A percentile compares a stretch with the other conserved stretches of the same genome.
phyloP scores from a whole-genome alignment of 2,329 filamentous ascomycete species.

The Claviceps cyperi region DNA sequence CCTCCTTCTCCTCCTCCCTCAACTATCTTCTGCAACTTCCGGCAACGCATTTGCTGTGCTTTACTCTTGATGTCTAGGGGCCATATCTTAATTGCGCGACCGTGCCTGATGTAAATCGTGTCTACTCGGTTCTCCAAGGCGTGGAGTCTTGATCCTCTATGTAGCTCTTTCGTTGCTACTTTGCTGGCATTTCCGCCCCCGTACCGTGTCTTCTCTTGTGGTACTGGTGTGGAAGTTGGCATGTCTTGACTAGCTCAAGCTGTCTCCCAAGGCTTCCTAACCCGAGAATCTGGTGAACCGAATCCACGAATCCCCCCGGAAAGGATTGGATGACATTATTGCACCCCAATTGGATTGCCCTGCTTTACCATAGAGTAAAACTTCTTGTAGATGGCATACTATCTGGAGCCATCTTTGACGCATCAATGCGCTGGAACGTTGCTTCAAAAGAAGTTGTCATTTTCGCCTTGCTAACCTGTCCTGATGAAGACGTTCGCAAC shows the following conservation, averaged over 20 bases:
- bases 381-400: conserved; percentile 31
- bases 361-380: conserved; percentile 39
- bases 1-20: conserved; percentile 22
- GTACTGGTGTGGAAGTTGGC: conserved; percentile 66
- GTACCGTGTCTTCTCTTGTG: conserved; percentile 42
- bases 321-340: conserved; percentile 34
- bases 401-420: conserved; percentile 28
- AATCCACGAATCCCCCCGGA: conserved; percentile 20
- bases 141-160: conserved; percentile 65
- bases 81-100: conserved; percentile 72
- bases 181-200: conserved; percentile 65
- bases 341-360: conserved; percentile 42
- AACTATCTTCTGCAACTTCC: conserved; percentile 36
- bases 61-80: conserved; percentile 82
- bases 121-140: conserved; percentile 65
- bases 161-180: conserved; percentile 43
- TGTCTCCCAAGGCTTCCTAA: conserved; percentile 44
- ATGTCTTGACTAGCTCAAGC: conserved; percentile 68
- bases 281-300: conserved; percentile 41
- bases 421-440: conserved; percentile 44
- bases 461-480: conserved; percentile 61
- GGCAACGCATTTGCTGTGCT: conserved; percentile 54
- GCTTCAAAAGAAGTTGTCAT: conserved; percentile 31
- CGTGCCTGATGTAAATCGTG: conserved; percentile 75
- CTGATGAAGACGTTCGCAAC: conserved; percentile 83